Conservation (phyloP, 2,329 filamentous ascomycete genomes). For the Arthrocladium fulminans region DNA sequence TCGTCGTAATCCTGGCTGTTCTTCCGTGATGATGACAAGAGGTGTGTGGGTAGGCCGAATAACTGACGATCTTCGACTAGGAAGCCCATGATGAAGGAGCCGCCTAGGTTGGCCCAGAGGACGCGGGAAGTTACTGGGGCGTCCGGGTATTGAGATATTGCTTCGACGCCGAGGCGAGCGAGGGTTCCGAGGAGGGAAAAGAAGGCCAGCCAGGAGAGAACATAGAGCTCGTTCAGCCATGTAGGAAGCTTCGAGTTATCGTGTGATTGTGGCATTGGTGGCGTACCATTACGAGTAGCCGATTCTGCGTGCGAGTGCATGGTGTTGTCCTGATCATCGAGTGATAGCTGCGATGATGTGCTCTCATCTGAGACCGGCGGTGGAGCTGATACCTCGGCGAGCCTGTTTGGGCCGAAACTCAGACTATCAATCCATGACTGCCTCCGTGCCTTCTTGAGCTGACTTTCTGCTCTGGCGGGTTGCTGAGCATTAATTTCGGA, state of each 20-base stretch:
- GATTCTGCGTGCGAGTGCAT: conserved; percentile 1
- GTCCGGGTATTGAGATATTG: conserved; percentile 67
- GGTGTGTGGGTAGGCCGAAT: conserved; percentile 48
- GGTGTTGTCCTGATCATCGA: neutral
- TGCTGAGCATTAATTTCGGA: conserved; percentile 3
- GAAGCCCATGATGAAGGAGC: conserved; percentile 72
- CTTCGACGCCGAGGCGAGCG: conserved; percentile 65
- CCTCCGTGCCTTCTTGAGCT: neutral
- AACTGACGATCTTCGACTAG: conserved; percentile 64
- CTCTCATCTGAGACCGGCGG: neutral
- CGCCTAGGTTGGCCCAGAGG: conserved; percentile 76
- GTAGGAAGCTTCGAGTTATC: neutral
- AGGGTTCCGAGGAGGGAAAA: conserved; percentile 75
- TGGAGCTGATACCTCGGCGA: neutral
- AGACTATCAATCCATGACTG: conserved; percentile 5
- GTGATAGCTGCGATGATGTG: neutral
- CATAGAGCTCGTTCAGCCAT: conserved; percentile 27
- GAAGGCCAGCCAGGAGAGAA: conserved; percentile 65
- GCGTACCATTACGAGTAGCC: neutral
- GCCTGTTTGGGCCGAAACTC: neutral
- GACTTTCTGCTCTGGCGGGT: neutral
- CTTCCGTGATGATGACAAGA: conserved; percentile 5
- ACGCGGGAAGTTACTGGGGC: conserved; percentile 62
- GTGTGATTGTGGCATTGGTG: neutral
- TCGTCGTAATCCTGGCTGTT: conserved; percentile 24